phyloP scores from a whole-genome alignment of 148 eudicot species.

The Talinum fruticosum region DNA sequence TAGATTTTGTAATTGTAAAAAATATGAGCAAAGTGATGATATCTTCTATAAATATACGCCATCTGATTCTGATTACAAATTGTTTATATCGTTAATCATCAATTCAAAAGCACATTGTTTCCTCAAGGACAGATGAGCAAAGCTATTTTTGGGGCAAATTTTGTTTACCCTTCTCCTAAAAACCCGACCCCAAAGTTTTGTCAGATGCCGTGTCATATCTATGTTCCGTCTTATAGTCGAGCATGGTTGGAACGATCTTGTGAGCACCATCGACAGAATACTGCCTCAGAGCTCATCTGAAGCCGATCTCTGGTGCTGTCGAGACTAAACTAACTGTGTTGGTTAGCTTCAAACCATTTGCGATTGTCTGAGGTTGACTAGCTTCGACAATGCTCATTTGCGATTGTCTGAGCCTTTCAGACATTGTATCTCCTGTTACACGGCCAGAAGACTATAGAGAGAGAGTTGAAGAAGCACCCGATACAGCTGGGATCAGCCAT shows the following conservation, averaged over 20 bases:
- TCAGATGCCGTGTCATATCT: constrained; percentile 66
- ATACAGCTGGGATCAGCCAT: too few species aligned
- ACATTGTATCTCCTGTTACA: constrained; percentile 78
- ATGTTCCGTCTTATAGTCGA: constrained; percentile 82
- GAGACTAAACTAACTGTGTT: constrained; percentile 82
- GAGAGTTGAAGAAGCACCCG: constrained; percentile 83
- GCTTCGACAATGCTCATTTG: constrained; percentile 83
- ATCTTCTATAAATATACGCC: neutral
- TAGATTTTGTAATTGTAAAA: neutral
- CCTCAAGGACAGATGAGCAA: constrained; percentile 85
- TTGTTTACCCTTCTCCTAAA: constrained; percentile 68
- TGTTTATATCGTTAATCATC: neutral
- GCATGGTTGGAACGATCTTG: constrained; percentile 73
- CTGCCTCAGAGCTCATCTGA: constrained; percentile 91
- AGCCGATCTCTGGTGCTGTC: constrained; percentile 65
- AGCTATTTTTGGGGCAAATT: constrained; percentile 66
- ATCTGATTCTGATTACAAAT: neutral
- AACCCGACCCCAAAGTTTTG: constrained; percentile 63
- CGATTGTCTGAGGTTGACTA: too few species aligned
- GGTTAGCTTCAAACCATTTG: too few species aligned
- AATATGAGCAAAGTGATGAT: neutral
- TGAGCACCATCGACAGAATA: constrained; percentile 53
- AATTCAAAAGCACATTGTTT: constrained; percentile 49
- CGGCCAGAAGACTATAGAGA: constrained; percentile 86
- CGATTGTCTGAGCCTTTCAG: constrained; percentile 55